Conservation (phyloP, 2,329 filamentous ascomycete species). For the Lachnellula subtilissima region DNA sequence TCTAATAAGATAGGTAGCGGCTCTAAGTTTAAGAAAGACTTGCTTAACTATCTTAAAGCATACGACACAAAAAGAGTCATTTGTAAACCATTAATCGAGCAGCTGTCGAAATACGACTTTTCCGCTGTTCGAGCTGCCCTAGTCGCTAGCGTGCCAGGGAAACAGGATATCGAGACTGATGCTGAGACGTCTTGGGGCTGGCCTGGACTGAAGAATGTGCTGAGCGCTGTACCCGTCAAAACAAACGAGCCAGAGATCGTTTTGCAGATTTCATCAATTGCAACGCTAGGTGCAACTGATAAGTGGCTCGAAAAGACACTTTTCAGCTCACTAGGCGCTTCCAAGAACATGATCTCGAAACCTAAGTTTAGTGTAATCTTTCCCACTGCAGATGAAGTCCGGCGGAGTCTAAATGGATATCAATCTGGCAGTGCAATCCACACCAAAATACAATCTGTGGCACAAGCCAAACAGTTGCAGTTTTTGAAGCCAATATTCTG, state of each 20-base stretch:
- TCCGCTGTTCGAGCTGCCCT: slow-evolving; percentile 62
- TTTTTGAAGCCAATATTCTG: slow-evolving; percentile 67
- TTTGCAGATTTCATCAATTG: slow-evolving; percentile 73
- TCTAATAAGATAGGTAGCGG: slow-evolving; percentile 50
- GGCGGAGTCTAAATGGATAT: slow-evolving; percentile 73
- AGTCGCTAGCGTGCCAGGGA: slow-evolving; percentile 73
- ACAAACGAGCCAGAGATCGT: slow-evolving; percentile 44
- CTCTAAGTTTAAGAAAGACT: slow-evolving; percentile 66
- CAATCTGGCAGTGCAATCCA: slow-evolving; percentile 74
- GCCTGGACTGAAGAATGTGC: slow-evolving; percentile 57
- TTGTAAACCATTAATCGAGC: slow-evolving; percentile 50
- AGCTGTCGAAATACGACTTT: slow-evolving; percentile 65
- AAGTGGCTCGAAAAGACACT: slow-evolving; percentile 67
- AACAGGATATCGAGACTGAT: slow-evolving; percentile 46
- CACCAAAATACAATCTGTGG: slow-evolving; percentile 64
- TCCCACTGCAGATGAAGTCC: slow-evolving; percentile 74
- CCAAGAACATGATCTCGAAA: slow-evolving; percentile 22
- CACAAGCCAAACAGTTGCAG: slow-evolving; percentile 68
- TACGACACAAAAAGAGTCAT: slow-evolving; percentile 58
- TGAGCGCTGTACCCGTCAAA: slow-evolving; percentile 49
- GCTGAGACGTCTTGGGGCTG: slow-evolving; percentile 70
- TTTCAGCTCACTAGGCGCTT: slow-evolving; percentile 45
- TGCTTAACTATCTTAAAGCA: slow-evolving; percentile 65
- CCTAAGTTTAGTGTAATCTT: slow-evolving; percentile 70
- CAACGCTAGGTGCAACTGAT: slow-evolving; percentile 66